Conservation (phyloP, 2,329 filamentous ascomycete species). For the Penicillium sp. region DNA sequence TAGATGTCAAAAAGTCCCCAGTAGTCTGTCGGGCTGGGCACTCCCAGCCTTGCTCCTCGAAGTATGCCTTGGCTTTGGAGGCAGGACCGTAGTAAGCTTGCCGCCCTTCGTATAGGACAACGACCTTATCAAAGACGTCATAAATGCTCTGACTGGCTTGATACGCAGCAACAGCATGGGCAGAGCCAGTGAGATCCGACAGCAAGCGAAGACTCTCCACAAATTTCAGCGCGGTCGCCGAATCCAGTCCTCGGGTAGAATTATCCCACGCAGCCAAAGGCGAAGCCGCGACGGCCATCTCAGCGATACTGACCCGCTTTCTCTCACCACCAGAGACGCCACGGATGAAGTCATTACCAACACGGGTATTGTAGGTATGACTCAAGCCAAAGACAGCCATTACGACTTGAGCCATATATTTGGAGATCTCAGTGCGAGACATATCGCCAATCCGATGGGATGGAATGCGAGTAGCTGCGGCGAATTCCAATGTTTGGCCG, state of each 20-base stretch:
- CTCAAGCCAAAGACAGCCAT: constrained; percentile 42
- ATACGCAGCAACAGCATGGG: constrained; percentile 56
- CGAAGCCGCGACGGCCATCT: constrained; percentile 49
- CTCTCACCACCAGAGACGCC: constrained; percentile 62
- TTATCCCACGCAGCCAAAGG: constrained; percentile 48
- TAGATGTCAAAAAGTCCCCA: constrained; percentile 67
- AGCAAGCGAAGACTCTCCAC: constrained; percentile 49
- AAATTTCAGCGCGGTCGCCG: constrained; percentile 56
- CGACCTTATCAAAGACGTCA: constrained; percentile 65
- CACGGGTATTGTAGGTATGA: constrained; percentile 54
- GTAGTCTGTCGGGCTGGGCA: constrained; percentile 66
- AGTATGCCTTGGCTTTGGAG: constrained; percentile 60
- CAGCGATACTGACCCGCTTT: constrained; percentile 62
- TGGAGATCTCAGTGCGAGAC: constrained; percentile 39
- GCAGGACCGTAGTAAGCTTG: constrained; percentile 73
- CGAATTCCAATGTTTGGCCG: constrained; percentile 75
- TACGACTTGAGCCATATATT: constrained; percentile 45
- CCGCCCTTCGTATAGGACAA: constrained; percentile 70
- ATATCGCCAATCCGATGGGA: constrained; percentile 27
- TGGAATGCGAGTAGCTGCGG: constrained; percentile 64
- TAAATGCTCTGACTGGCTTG: constrained; percentile 48
- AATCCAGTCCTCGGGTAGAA: constrained; percentile 49
- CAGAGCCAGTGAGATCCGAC: constrained; percentile 47
- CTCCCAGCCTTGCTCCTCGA: constrained; percentile 66
- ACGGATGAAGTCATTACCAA: constrained; percentile 56